A percentile compares a stretch with the other conserved stretches of the same genome.
These are phyloP conservation scores for Alternaria longipes DNA, from an alignment of 2,329 filamentous ascomycete species.

Conservation along the genomic window DNA sequence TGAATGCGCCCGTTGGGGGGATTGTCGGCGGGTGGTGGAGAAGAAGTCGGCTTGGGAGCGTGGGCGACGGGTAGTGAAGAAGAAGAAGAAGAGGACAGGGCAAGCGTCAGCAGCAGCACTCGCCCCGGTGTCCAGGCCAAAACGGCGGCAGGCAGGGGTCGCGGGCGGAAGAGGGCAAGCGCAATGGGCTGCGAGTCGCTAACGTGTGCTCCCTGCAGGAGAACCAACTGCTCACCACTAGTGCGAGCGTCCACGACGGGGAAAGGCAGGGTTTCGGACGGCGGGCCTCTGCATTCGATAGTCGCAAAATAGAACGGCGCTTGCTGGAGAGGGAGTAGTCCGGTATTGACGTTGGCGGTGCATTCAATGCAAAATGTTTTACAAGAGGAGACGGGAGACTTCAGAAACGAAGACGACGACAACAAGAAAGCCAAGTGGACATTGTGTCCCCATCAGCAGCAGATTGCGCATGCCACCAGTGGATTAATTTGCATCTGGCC, in stretches of 20 bases:
- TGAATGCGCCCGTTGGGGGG: conserved; percentile 44
- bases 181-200: conserved; percentile 26
- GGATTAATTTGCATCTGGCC: conserved; percentile 31
- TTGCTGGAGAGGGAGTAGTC: conserved; percentile 14
- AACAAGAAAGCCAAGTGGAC: not conserved
- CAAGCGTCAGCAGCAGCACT: conserved; percentile 24
- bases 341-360: conserved; percentile 1
- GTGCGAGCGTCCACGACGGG: conserved; percentile 27
- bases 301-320: conserved; percentile 35
- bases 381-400: conserved; percentile 6
- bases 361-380: not conserved
- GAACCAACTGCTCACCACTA: conserved; percentile 24
- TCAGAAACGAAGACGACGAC: not conserved
- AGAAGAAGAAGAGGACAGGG: conserved; percentile 18
- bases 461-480: conserved; percentile 14
- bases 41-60: conserved; percentile 27
- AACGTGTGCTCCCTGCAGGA: conserved; percentile 33
- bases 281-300: conserved; percentile 31
- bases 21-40: conserved; percentile 45
- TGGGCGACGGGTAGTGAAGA: conserved; percentile 24
- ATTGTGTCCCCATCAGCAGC: conserved; percentile 4
- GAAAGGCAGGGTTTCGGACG: conserved; percentile 22
- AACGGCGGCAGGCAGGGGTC: conserved; percentile 26
- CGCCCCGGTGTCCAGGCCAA: conserved; percentile 29
- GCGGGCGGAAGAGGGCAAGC: conserved; percentile 28